Base-by-base conservation (phyloP, 306 rosid genomes). In the Chamaecrista fasciculata region DNA sequence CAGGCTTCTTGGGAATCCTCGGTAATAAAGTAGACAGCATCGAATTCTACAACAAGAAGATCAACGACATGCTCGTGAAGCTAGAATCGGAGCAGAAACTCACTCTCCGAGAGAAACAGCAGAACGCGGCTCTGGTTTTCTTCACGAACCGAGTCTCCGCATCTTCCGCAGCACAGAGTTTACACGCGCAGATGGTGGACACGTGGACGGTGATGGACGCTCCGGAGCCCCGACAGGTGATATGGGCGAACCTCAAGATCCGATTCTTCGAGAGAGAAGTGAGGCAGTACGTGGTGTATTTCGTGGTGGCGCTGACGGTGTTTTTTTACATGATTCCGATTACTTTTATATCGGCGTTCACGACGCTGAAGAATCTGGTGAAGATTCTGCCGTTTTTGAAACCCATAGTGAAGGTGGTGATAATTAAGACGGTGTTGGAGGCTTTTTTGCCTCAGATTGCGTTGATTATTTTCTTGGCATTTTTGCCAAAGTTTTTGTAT, bases 361-460 rank as follows among this genome's bases (percentile, higher is more conserved):
- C 99, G n/a, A 95, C 96, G 2, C 62, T 95, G 43, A 25, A 68
- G 0, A 85, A 91, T 47, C 76, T 95, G 82, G 76, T 25, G 81
- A 95, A 91, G 63, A 14, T 76, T 70, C 73, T 91, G 28, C 95
- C 97, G 10, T 95, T 95, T 80, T 8, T 89, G 73, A 89, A 89
- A 81, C 72, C 90, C 25, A 4, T 91, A 70, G 82, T 82, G 83
- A 0, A 0, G 2, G 80, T 28, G 18, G 2, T 95, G 48, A 89
- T n/a, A n/a, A n/a, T n/a, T n/a, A n/a, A 44, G 79, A 84, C 88
- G 18, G 80, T 89, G 67, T 81, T 95, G 79, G 97, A 85, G 85
- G 99, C 99, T 70, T 95, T 65, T 69, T 92, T 95, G 70, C 97
- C 99, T 65, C 99, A 91, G 76, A 15, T 95, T 58, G 99, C 97